Conservation (phyloP, 169 alveolate genomes). For the Amoebophrya sp. region DNA sequence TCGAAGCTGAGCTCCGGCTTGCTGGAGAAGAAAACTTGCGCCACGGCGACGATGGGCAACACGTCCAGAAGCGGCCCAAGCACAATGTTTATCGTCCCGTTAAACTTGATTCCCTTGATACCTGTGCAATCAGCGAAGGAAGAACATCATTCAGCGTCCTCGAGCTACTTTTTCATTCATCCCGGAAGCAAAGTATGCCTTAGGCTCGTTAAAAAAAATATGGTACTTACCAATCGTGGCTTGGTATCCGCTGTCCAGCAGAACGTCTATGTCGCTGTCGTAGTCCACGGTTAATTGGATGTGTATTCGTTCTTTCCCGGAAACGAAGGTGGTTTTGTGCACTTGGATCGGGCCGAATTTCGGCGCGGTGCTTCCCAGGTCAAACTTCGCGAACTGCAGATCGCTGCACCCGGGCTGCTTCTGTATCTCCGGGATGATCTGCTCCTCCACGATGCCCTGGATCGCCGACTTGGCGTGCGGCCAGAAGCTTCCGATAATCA, state of each 20-base stretch:
- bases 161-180: no score
- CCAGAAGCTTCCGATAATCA: neutral
- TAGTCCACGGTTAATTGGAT: neutral
- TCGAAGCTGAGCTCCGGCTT: neutral
- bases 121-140: no score
- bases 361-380: neutral
- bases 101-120: neutral
- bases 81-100: neutral
- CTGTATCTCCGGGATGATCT: neutral
- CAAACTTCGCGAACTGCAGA: neutral
- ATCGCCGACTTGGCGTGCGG: neutral
- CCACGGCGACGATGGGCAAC: neutral
- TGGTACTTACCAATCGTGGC: neutral
- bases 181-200: no score
- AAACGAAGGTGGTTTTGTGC: neutral
- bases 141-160: no score
- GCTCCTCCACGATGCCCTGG: neutral
- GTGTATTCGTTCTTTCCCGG: neutral
- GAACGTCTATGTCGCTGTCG: neutral
- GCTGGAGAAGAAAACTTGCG: neutral
- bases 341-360: neutral
- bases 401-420: neutral
- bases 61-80: neutral
- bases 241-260: neutral
- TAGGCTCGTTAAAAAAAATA: no score